Conservation (phyloP, 495 filamentous ascomycete genomes). For the Tuber umbilicatum region DNA sequence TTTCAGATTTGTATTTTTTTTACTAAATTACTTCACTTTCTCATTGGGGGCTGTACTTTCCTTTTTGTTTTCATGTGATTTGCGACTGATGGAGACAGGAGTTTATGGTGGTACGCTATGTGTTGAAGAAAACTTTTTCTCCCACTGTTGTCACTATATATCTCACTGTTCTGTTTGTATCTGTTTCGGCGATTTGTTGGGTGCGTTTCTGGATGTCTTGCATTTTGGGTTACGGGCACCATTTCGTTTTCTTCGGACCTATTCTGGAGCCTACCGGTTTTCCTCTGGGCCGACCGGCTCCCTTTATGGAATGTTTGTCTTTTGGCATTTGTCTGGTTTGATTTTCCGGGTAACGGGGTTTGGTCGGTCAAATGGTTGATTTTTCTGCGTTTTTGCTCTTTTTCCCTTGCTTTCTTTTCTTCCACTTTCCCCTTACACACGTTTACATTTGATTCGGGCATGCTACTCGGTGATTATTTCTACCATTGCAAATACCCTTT, state of each 20-base stretch:
- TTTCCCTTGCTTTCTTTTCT: not conserved
- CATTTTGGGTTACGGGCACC: not conserved
- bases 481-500: slow-evolving; percentile 12
- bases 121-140: slow-evolving; percentile 15
- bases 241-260: not conserved
- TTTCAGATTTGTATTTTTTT: slow-evolving; percentile 33
- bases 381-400: not conserved
- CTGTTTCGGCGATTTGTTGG: slow-evolving; percentile 2
- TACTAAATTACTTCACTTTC: slow-evolving; percentile 24
- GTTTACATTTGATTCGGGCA: not conserved
- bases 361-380: not conserved
- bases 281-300: not conserved
- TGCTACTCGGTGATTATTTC: not conserved
- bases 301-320: slow-evolving; percentile 1
- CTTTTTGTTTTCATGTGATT: slow-evolving; percentile 22
- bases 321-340: slow-evolving; percentile 4
- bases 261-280: not conserved
- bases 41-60: slow-evolving; percentile 23
- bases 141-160: slow-evolving; percentile 2
- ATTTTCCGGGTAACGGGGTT: slow-evolving; percentile 4
- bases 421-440: not conserved
- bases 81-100: slow-evolving; percentile 8
- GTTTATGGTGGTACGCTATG: slow-evolving; percentile 20
- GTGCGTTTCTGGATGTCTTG: slow-evolving; percentile 1
- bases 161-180: slow-evolving; percentile 1